phyloP scores from a whole-genome alignment of 2,329 filamentous ascomycete species.

The Chalara sp. region DNA sequence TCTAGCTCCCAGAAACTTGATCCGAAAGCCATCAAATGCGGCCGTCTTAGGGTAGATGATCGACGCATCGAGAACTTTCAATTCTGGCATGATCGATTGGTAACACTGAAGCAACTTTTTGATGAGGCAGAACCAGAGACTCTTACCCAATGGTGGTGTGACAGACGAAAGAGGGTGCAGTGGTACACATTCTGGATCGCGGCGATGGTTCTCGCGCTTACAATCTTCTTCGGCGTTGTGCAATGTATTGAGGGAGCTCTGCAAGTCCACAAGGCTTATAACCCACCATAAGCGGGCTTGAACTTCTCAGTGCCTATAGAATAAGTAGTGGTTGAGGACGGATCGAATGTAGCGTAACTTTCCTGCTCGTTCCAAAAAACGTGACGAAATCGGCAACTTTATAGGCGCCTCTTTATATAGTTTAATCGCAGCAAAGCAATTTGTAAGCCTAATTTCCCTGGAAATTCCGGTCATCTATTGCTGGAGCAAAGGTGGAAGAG shows the following conservation, averaged over 20 bases:
- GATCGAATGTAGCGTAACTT: too few species aligned
- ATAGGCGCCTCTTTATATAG: too few species aligned
- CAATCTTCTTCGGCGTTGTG: conserved; percentile 32
- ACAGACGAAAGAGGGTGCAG: conserved; percentile 21
- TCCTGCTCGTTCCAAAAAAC: too few species aligned
- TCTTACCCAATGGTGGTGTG: conserved; percentile 36
- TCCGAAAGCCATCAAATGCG: conserved; percentile 18
- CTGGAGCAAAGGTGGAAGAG: too few species aligned
- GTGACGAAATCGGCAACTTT: too few species aligned
- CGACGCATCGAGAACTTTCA: conserved; percentile 28
- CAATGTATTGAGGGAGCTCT: conserved; percentile 34
- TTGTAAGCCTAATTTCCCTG: too few species aligned
- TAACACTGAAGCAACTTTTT: conserved; percentile 35
- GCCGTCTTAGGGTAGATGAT: conserved; percentile 27
- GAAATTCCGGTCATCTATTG: too few species aligned
- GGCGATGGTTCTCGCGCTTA: conserved; percentile 41
- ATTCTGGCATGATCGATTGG: conserved; percentile 37
- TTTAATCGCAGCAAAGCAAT: too few species aligned
- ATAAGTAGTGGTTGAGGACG: too few species aligned
- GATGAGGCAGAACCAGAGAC: conserved; percentile 31
- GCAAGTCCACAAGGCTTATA: conserved; percentile 28
- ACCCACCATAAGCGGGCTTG: background rate
- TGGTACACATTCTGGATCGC: conserved; percentile 19
- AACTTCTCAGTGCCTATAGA: too few species aligned
- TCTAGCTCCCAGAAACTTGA: conserved; percentile 22